phyloP scores from a whole-genome alignment of 139 green algal genomes.

The Asterochloris sp. region DNA sequence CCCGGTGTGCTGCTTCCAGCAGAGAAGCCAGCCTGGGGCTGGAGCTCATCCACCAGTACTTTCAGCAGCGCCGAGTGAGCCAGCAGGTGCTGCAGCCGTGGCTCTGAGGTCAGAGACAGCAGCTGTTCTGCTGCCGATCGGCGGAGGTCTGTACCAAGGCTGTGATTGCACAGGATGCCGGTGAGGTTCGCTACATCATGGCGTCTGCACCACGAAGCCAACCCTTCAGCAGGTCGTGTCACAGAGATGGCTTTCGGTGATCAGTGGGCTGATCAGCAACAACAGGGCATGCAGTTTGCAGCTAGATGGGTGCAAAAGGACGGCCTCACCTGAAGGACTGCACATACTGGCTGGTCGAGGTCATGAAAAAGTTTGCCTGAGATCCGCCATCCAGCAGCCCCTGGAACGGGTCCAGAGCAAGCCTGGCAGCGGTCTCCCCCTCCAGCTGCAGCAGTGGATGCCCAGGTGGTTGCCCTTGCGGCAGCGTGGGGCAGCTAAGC shows the following conservation, averaged over 20 bases:
- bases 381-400: slow-evolving; percentile 4
- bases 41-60: not conserved
- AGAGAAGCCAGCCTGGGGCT: not conserved
- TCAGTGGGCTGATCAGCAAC: not conserved
- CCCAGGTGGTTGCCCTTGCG: no score
- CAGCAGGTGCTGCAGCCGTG: not conserved
- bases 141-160: slow-evolving; percentile 6
- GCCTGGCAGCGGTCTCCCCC: not conserved
- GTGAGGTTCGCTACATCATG: slow-evolving; percentile 2
- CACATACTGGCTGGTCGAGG: not conserved
- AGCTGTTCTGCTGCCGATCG: slow-evolving; percentile 17
- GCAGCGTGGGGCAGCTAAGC: no score
- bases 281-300: not conserved
- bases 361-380: not conserved
- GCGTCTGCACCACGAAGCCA: not conserved
- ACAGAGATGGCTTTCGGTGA: no score
- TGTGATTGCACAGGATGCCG: slow-evolving; percentile 11
- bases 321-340: not conserved
- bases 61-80: not conserved
- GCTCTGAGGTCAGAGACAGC: not conserved
- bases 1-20: not conserved
- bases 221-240: not conserved
- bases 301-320: not conserved
- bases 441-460: not conserved
- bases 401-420: not conserved